Percentiles rank a stretch among this genome's conserved stretches.
Evolutionary conservation across 2,329 filamentous ascomycete species (phyloP).

Genomic region (Nothomitra cinnamomea): DNA sequence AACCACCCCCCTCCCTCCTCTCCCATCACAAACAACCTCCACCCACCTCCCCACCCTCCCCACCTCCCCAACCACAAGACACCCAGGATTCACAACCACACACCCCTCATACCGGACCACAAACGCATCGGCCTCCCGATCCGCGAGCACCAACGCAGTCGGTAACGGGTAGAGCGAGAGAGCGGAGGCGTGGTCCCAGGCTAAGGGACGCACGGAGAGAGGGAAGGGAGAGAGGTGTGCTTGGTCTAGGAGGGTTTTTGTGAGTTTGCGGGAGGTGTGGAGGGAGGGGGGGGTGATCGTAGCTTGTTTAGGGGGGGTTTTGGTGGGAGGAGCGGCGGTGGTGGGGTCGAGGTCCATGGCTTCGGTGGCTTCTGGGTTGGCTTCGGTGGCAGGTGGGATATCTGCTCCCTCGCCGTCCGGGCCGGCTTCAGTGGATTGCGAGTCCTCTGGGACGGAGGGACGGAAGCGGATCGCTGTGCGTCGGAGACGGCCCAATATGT

Average conservation of each 20-base stretch:
- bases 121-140: slow-evolving; percentile 67
- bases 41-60: background rate
- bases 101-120: slow-evolving; percentile 88
- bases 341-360: background rate
- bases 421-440: slow-evolving; percentile 11
- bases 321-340: background rate
- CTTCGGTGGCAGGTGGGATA: too few species aligned
- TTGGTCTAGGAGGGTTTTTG: slow-evolving; percentile 85
- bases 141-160: slow-evolving; percentile 65
- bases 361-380: background rate
- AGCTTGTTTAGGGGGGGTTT: background rate
- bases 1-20: background rate
- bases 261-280: slow-evolving; percentile 42
- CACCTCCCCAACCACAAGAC: slow-evolving; percentile 32
- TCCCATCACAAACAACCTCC: background rate
- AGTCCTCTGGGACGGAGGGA: slow-evolving; percentile 33
- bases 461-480: slow-evolving; percentile 57
- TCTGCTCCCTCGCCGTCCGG: slow-evolving; percentile 15
- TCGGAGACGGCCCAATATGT: slow-evolving; percentile 63
- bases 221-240: slow-evolving; percentile 78
- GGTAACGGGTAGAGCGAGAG: slow-evolving; percentile 79
- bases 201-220: slow-evolving; percentile 57
- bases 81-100: slow-evolving; percentile 84
- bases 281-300: background rate
- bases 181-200: slow-evolving; percentile 69